Evolutionary conservation across 2,329 filamentous ascomycete genomes (phyloP), one percentile per base, ranked within the genome.

Genomic region (Cytospora piceicola): DNA sequence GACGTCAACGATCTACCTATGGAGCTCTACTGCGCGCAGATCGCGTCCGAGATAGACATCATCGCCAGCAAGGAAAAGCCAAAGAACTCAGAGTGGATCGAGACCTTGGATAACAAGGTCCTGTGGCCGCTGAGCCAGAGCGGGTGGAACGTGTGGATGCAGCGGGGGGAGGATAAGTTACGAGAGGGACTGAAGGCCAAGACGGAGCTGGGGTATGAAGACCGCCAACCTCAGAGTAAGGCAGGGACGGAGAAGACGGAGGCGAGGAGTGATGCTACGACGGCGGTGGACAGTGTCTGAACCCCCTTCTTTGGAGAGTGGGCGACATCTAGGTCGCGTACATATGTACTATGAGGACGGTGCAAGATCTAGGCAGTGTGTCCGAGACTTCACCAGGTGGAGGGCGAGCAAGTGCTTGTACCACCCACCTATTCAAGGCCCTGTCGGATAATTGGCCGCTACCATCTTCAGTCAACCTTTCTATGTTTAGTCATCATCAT

Each of bases 1-100:
- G 88, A 90, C 69, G 88, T 90, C 68, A 91, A 90, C 71, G 88
- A 90, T 74, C 79, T 90, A 27, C 85, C 86, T 6, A 80, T 89
- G 9, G 88, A 90, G 73, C 78, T 79, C 4, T 91, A 86, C 79
- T 91, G 88, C 75, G 81, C 85, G 36, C 86, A 89, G 71, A 78
- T 91, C 24, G 85, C 86, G 27, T 76, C 81, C 54, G 89, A 91
- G 70, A 81, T 91, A 60, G 87, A 90, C 69, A 82, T 88, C 53
- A 83, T 91, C 69, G 85, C 86, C 12, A 82, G 82, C 63, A 80
- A 78, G 14, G 82, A 83, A 0, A 77, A 84, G 42, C 85, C 85
- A 2, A 78, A 77, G 46, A 77, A 79, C 54, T 74, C 78, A 4
- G 78, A 86, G 24, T 90, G 88, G 76, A 73, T 79, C 61, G 75